phyloP scores from a whole-genome alignment of 768 basidiomycete species.

The Cantharellus cinnabarinus region DNA sequence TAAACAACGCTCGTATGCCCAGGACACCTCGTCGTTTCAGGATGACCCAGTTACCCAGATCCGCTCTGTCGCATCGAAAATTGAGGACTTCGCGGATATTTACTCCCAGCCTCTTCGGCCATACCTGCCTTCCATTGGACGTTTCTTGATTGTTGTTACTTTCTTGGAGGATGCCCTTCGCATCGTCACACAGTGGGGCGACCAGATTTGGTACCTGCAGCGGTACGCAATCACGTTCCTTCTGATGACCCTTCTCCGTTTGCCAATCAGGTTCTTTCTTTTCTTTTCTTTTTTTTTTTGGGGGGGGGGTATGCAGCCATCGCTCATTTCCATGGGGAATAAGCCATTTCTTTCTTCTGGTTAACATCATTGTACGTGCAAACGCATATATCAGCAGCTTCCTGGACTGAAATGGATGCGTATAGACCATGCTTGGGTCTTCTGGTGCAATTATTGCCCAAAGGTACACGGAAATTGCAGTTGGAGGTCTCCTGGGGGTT shows the following conservation, averaged over 20 bases:
- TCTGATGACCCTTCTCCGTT: background rate
- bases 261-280: constrained; percentile 3
- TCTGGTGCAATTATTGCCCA: constrained; percentile 77
- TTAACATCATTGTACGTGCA: constrained; percentile 72
- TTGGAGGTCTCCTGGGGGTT: constrained; percentile 73
- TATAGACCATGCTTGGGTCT: constrained; percentile 69
- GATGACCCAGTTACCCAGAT: constrained; percentile 59
- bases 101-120: constrained; percentile 87
- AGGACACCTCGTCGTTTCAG: constrained; percentile 7
- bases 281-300: constrained; percentile 1
- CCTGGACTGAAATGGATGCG: background rate
- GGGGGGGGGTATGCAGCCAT: constrained; percentile 35
- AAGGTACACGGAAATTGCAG: constrained; percentile 71
- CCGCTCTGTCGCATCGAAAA: constrained; percentile 42
- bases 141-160: constrained; percentile 94
- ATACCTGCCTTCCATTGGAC: constrained; percentile 80
- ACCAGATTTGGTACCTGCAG: constrained; percentile 97
- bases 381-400: background rate
- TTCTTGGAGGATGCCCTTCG: constrained; percentile 93
- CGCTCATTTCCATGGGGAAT: constrained; percentile 90
- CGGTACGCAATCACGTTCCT: constrained; percentile 31
- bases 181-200: constrained; percentile 85
- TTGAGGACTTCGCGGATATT: constrained; percentile 85
- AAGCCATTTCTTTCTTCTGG: constrained; percentile 76
- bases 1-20: constrained; percentile 1